Evolutionary conservation across 106 monocot genomes (phyloP).

Genomic region (Chionographis japonica): DNA sequence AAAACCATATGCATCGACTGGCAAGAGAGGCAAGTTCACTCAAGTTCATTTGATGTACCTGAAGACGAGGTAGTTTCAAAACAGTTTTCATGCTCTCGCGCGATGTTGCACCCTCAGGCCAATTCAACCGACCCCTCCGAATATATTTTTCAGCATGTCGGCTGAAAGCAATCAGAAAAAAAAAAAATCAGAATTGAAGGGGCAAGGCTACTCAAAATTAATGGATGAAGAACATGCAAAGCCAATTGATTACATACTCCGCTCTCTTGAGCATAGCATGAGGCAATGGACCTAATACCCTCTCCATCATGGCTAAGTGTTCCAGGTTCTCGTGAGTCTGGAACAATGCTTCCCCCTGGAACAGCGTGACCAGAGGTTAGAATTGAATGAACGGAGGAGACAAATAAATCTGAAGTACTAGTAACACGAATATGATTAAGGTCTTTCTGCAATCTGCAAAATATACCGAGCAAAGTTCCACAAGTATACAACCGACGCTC

Average conservation of each 20-base stretch:
- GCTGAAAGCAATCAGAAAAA: constrained; percentile 7
- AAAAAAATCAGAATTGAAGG: no score
- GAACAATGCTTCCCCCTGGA: constrained; percentile 37
- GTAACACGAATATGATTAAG: neutral
- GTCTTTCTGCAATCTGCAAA: neutral
- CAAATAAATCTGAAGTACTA: no score
- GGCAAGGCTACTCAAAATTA: no score
- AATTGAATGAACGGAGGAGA: neutral
- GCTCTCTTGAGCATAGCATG: constrained; percentile 23
- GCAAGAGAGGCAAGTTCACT: no score
- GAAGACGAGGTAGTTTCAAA: constrained; percentile 18
- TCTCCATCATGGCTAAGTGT: constrained; percentile 51
- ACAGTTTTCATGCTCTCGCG: constrained; percentile 41
- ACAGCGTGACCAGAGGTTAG: neutral
- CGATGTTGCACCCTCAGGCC: constrained; percentile 45
- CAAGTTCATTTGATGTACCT: no score
- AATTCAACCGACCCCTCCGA: constrained; percentile 30
- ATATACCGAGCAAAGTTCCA: constrained; percentile 23
- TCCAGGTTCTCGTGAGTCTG: constrained; percentile 44
- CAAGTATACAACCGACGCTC: constrained; percentile 22
- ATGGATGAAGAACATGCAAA: no score
- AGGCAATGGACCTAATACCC: constrained; percentile 26
- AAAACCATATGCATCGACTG: no score
- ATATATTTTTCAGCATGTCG: constrained; percentile 42
- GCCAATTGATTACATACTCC: constrained; percentile 14